Base-by-base conservation (phyloP, 169 alveolate species). In the Toxoplasma gondii region DNA sequence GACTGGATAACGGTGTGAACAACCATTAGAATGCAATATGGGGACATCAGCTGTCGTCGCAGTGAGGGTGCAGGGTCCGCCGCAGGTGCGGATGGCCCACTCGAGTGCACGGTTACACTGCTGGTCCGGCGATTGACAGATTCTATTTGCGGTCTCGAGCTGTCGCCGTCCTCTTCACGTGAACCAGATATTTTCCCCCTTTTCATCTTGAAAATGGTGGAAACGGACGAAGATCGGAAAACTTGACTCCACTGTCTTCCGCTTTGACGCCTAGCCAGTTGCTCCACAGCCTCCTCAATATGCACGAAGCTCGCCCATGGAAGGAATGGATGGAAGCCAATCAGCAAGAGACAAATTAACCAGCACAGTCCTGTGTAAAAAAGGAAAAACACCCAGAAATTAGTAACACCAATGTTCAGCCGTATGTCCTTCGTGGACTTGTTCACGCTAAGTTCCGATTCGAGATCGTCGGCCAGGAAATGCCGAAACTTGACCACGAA, bases 261-360 rank as follows among this genome's bases (percentile, higher is more conserved):
- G 58, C 39, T n/a, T 45, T 43, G 54, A 10, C 90, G 90, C 90
- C 67, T 39, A 29, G n/a, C 69, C 58, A 45, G 36, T 45, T 41
- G n/a, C 67, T 82, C 90, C 67, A 39, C 24, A 16, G 67, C 90
- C 41, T 82, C 90, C n/a, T 93, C 95, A 10, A 93, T 86, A 34
- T 87, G 93, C 64, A 88, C 86, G 67, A 93, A 93, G 67, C 90
- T 91, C 90, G 90, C 86, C 95, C 95, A 93, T 45, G 95, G 95
- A n/a, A 84, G 80, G 91, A 93, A 93, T 19, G 90, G 95, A 38
- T 87, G 49, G 88, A 84, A 87, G 70, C 82, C 90, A 49, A 93
- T 43, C 84, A 93, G 58, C 44, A 93, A 44, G 49, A 93, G 34
- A 45, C 92, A 78, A 45, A 93, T 41, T 43, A 87, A 34, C 44